Conservation (phyloP, 2,329 filamentous ascomycete genomes). For the Monosporascus cannonballus region DNA sequence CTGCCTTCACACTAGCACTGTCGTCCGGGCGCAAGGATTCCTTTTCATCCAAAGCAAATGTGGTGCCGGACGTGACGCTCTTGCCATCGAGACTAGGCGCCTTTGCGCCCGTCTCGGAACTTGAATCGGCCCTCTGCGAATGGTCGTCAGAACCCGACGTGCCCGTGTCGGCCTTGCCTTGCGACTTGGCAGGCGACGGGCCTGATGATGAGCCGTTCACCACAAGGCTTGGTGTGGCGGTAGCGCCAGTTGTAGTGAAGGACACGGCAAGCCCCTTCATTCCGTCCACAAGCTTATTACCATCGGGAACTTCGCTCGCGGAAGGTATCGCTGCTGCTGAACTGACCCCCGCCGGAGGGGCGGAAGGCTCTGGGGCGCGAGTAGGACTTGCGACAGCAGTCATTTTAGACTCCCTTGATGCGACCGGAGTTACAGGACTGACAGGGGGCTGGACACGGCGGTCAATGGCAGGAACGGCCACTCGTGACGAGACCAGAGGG, state of each 20-base stretch:
- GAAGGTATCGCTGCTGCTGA: constrained; percentile 3
- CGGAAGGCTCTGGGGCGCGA: constrained; percentile 11
- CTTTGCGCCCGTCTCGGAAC: constrained; percentile 65
- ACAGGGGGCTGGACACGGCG: constrained; percentile 19
- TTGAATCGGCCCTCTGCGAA: constrained; percentile 55
- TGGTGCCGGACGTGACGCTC: constrained; percentile 88
- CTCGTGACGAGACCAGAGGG: constrained; percentile 17
- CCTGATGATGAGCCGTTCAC: constrained; percentile 42
- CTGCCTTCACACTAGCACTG: constrained; percentile 84
- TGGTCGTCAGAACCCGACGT: constrained; percentile 43
- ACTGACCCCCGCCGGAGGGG: constrained; percentile 9
- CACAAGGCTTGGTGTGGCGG: constrained; percentile 35
- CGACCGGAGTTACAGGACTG: constrained; percentile 9
- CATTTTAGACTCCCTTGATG: constrained; percentile 12
- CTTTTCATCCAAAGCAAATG: constrained; percentile 94
- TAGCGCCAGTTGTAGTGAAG: constrained; percentile 11
- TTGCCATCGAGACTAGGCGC: constrained; percentile 88
- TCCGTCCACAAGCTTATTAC: constrained; percentile 11
- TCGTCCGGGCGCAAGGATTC: constrained; percentile 92
- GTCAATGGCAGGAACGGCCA: constrained; percentile 25
- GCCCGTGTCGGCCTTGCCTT: constrained; percentile 20
- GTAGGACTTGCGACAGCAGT: constrained; percentile 12
- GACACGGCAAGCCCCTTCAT: constrained; percentile 16
- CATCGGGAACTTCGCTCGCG: constrained; percentile 8
- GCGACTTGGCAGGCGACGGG: constrained; percentile 29